Evolutionary conservation across 2,329 filamentous ascomycete species (phyloP).

Genomic region (Epichloe gansuensis): DNA sequence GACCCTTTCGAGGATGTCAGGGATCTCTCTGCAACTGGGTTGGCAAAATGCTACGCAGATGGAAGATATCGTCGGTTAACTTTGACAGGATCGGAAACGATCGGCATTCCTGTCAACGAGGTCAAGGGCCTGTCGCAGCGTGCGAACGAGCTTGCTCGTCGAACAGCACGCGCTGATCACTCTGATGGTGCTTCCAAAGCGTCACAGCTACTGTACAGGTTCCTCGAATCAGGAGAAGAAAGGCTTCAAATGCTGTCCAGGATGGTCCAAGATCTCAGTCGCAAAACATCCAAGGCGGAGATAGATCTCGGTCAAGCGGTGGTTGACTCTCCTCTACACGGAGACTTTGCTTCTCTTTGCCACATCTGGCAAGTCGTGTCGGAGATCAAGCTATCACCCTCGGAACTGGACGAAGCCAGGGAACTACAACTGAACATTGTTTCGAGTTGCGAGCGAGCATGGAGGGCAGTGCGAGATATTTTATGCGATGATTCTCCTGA

Average conservation of each 20-base stretch:
- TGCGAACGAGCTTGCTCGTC: conserved; percentile 46
- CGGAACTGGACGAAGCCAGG: conserved; percentile 23
- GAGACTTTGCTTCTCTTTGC: conserved; percentile 53
- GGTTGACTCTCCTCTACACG: conserved; percentile 53
- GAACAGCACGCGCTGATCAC: conserved; percentile 76
- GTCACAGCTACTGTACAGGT: conserved; percentile 55
- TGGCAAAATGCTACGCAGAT: conserved; percentile 35
- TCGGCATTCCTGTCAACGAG: conserved; percentile 15
- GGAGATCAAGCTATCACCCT: conserved; percentile 25
- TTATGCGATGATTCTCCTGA: conserved; percentile 93
- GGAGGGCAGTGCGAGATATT: conserved; percentile 61
- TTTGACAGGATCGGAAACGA: conserved; percentile 8
- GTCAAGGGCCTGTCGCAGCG: conserved; percentile 35
- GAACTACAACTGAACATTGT: conserved; percentile 44
- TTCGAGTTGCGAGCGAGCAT: conserved; percentile 52
- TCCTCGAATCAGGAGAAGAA: conserved; percentile 30
- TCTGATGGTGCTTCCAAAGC: conserved; percentile 79
- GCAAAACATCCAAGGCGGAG: conserved; percentile 50
- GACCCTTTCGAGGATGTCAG: conserved; percentile 92
- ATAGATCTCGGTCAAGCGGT: conserved; percentile 54
- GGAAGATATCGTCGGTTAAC: conserved; percentile 18
- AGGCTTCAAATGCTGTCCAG: conserved; percentile 39
- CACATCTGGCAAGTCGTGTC: conserved; percentile 41
- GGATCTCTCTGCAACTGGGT: conserved; percentile 37
- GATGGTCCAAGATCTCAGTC: conserved; percentile 49